These are phyloP conservation scores for Vachellia collinsii DNA, from an alignment of 306 rosid species.

Conservation along the genomic window DNA sequence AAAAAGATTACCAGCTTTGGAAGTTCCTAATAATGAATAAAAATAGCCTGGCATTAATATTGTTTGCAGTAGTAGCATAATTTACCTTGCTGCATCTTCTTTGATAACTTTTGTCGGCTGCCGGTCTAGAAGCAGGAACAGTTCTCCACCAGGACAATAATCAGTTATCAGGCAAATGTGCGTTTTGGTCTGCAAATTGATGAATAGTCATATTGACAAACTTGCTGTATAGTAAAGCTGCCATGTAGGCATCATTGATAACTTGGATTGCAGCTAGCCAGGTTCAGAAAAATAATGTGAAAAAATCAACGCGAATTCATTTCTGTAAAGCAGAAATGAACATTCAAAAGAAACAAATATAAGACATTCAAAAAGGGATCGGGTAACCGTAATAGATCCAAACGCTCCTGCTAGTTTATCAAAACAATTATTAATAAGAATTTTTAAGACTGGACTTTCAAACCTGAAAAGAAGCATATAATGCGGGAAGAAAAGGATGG, in stretches of 20 bases:
- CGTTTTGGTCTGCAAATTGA: constrained; percentile 79
- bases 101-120: constrained; percentile 86
- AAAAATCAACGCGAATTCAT: neutral
- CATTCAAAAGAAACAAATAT: no score
- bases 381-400: neutral
- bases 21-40: neutral
- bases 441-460: constrained; percentile 31
- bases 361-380: neutral
- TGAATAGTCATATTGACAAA: constrained; percentile 30
- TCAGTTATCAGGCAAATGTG: constrained; percentile 97
- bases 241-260: neutral
- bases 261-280: neutral
- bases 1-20: neutral
- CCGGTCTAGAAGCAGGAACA: constrained; percentile 84
- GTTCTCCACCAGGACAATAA: constrained; percentile 93
- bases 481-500: constrained; percentile 95
- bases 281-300: neutral
- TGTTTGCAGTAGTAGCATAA: constrained; percentile 2
- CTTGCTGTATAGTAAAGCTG: constrained; percentile 7
- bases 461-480: constrained; percentile 99
- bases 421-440: neutral
- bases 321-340: constrained; percentile 7
- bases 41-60: neutral
- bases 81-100: constrained; percentile 90
- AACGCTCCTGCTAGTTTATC: constrained; percentile 13